Base-by-base conservation (phyloP, 495 filamentous ascomycete species). In the Aspergillus indologenus region DNA sequence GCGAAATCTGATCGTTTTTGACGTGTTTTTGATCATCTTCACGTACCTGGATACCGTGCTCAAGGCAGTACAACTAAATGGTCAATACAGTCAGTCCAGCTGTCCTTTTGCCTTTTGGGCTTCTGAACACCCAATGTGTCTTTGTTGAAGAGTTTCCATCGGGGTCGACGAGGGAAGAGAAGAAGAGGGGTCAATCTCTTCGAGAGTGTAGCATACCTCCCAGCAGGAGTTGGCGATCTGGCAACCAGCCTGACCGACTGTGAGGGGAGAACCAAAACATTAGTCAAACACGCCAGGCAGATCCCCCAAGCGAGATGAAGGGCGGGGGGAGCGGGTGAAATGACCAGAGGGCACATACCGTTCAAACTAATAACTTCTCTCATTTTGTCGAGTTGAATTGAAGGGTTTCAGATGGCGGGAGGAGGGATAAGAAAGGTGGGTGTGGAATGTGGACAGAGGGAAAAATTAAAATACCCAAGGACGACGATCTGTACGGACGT, bases 161-260 rank as follows among this genome's bases (percentile, higher is more conserved):
- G 44, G 22, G 43, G 31, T 29, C 12, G 18, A 43, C 8, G 22
- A 43, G 14, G 14, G 17, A 54, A 26, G 21, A 20, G 20, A 5
- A 58, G 44, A 51, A 19, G 48, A 51, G 48, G 48, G 24, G 24
- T 51, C 17, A 26, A 31, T 45, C 20, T 46, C 53, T 26, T 19
- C 53, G 4, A 24, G 22, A 17, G 23, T 51, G 47, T 54, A 22
- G 56, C 56, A 66, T 83, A 98, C 94, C 92, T 98, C 94, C 94
- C 94, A 98, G 86, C 95, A 98, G 65, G 95, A 94, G 82, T 98
- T 98, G 77, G 92, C 94, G 75, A 98, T 98, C 78, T 98, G 94
- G 85, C 95, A 97, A 88, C 94, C 94, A 73, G 94, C 94, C 85
- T 98, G 94, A 80, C 94, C 94, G 80, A 98, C 94, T 98, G 71